Evolutionary conservation across 2,329 filamentous ascomycete genomes (phyloP).

Genomic region (Exophiala viscosa): DNA sequence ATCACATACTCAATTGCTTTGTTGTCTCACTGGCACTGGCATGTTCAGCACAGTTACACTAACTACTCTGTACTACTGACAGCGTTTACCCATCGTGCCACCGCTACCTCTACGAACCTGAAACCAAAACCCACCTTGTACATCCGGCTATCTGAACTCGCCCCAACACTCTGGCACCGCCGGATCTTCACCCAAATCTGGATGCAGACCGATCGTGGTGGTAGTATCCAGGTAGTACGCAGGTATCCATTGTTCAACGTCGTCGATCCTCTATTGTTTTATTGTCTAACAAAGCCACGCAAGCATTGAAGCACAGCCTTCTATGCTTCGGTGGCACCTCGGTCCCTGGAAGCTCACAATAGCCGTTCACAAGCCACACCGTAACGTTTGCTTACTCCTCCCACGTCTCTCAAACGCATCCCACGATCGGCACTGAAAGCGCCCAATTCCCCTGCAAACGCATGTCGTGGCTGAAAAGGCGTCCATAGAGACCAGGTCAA

Average conservation of each 20-base stretch:
- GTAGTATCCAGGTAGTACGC: neutral
- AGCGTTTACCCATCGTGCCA: neutral
- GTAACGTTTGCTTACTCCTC: neutral
- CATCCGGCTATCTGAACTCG: neutral
- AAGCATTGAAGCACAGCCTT: neutral
- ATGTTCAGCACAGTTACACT: too few relatives aligned
- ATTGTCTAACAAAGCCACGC: neutral
- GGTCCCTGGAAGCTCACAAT: neutral
- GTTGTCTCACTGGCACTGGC: too few relatives aligned
- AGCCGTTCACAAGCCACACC: neutral
- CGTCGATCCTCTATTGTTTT: slow-evolving; percentile 5
- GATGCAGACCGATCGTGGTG: neutral
- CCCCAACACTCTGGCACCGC: slow-evolving; percentile 4
- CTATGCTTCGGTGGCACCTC: neutral
- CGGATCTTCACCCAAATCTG: neutral
- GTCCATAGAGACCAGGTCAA: slow-evolving; percentile 7
- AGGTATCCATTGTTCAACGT: neutral
- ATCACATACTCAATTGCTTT: neutral
- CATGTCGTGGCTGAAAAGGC: slow-evolving; percentile 8
- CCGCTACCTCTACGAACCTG: too few relatives aligned
- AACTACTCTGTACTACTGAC: too few relatives aligned
- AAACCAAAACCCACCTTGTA: too few relatives aligned
- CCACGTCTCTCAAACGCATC: neutral
- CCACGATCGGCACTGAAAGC: neutral
- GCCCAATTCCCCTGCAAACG: neutral